A percentile compares a stretch with the other conserved stretches of the same genome.
Conservation (phyloP, 768 basidiomycete species). For the Calocera viscosa region DNA sequence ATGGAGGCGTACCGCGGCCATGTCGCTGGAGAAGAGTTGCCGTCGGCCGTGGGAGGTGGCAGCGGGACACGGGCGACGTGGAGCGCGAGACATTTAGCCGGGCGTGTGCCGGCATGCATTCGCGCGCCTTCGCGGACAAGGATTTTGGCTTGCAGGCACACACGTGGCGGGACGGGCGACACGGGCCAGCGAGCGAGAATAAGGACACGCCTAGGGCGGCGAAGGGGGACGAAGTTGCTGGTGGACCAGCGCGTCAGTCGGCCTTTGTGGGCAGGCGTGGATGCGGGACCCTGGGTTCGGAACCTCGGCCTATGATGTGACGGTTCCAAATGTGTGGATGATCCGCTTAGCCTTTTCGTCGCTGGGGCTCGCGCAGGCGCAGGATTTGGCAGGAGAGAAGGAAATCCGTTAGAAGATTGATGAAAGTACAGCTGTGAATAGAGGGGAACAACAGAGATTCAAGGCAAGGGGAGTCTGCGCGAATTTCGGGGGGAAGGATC, state of each 20-base stretch:
- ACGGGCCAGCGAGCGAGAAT: neutral
- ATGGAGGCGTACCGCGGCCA: neutral
- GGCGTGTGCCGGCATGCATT: neutral
- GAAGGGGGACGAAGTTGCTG: neutral
- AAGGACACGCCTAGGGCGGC: neutral
- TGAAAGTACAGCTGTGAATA: neutral
- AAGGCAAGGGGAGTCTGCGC: neutral
- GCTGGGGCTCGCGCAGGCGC: neutral
- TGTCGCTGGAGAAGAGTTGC: neutral
- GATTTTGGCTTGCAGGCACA: slow-evolving; percentile 6
- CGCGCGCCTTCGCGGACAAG: neutral
- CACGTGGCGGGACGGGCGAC: neutral
- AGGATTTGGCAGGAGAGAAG: slow-evolving; percentile 2
- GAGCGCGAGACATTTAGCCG: neutral
- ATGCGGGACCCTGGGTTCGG: neutral
- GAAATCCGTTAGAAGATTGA: neutral
- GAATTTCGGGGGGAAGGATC: neutral
- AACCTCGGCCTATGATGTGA: neutral
- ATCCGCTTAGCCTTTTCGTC: slow-evolving; percentile 3
- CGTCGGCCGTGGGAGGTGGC: neutral
- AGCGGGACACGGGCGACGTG: no score
- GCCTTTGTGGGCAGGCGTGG: neutral
- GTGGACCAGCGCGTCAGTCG: neutral
- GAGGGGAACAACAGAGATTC: neutral
- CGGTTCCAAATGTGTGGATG: neutral